Percentiles rank a stretch among this genome's conserved stretches.
phyloP scores from a whole-genome alignment of 345 rosid genomes.

The Clausena lansium region DNA sequence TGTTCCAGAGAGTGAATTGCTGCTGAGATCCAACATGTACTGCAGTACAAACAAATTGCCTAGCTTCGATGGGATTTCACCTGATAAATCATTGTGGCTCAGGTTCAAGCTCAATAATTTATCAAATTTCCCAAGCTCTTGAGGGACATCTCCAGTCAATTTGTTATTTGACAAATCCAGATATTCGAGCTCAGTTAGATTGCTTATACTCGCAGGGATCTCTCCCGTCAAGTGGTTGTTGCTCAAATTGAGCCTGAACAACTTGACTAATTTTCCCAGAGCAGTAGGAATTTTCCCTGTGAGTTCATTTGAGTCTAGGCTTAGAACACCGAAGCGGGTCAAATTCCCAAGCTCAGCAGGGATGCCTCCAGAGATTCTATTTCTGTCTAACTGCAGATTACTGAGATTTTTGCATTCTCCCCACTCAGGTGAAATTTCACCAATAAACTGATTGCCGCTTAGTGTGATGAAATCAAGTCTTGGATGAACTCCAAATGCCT shows the following conservation, averaged over 20 bases:
- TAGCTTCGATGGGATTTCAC: slow-evolving; percentile 43
- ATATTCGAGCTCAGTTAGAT: slow-evolving; percentile 23
- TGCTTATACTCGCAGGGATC: slow-evolving; percentile 40
- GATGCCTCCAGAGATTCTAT: slow-evolving; percentile 51
- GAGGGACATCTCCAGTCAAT: slow-evolving; percentile 38
- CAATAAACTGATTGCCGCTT: slow-evolving; percentile 48
- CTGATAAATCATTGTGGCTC: slow-evolving; percentile 56
- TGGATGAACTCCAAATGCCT: slow-evolving; percentile 53
- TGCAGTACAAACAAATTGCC: slow-evolving; percentile 42
- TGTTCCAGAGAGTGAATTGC: slow-evolving; percentile 56
- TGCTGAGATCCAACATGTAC: slow-evolving; percentile 55
- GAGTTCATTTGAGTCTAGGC: slow-evolving; percentile 45
- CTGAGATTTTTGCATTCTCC: slow-evolving; percentile 59
- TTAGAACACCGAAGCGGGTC: slow-evolving; percentile 32
- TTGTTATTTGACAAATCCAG: slow-evolving; percentile 54
- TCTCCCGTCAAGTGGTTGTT: slow-evolving; percentile 45
- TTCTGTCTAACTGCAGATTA: slow-evolving; percentile 47
- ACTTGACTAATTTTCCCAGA: slow-evolving; percentile 39
- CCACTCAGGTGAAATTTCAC: slow-evolving; percentile 54
- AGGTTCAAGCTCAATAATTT: slow-evolving; percentile 44
- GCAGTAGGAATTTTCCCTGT: slow-evolving; percentile 47
- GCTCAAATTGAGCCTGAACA: slow-evolving; percentile 50
- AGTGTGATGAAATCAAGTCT: slow-evolving; percentile 36
- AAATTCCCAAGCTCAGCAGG: slow-evolving; percentile 55
- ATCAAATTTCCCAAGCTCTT: slow-evolving; percentile 36